Evolutionary conservation across 257 asterid genomes (phyloP).

Genomic region (Penstemon barbatus): DNA sequence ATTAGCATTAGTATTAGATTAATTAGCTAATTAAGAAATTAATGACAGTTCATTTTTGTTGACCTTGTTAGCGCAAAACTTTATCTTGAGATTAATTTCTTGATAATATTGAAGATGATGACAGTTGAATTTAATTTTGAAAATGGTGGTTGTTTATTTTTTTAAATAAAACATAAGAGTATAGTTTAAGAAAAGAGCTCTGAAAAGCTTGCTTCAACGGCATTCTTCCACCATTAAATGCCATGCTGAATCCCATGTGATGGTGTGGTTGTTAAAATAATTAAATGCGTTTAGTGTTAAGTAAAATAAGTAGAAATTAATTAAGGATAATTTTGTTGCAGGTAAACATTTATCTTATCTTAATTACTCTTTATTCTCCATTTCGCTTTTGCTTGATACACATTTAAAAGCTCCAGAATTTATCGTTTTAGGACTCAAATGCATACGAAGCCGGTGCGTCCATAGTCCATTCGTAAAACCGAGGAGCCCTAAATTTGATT

Average conservation of each 20-base stretch:
- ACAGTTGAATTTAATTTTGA: conserved; percentile 13
- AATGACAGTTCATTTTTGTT: background rate
- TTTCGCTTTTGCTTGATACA: background rate
- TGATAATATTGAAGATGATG: background rate
- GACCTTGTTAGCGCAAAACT: background rate
- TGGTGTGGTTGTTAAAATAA: background rate
- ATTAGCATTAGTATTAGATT: background rate
- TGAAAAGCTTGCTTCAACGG: conserved; percentile 25
- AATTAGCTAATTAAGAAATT: background rate
- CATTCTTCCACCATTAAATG: conserved; percentile 11
- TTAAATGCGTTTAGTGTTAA: no score
- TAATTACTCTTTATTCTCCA: background rate
- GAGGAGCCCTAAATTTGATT: no score
- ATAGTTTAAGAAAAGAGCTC: background rate
- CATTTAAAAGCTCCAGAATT: background rate
- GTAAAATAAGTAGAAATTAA: no score
- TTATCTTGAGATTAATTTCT: background rate
- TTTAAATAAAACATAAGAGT: background rate
- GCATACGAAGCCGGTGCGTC: no score
- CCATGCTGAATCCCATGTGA: conserved; percentile 24
- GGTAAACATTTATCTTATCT: background rate
- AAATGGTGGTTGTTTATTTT: background rate
- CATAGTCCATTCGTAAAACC: no score
- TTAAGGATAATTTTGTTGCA: no score
- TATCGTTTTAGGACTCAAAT: no score